phyloP scores from a whole-genome alignment of 2,329 filamentous ascomycete species.

The Penicillium sp. region DNA sequence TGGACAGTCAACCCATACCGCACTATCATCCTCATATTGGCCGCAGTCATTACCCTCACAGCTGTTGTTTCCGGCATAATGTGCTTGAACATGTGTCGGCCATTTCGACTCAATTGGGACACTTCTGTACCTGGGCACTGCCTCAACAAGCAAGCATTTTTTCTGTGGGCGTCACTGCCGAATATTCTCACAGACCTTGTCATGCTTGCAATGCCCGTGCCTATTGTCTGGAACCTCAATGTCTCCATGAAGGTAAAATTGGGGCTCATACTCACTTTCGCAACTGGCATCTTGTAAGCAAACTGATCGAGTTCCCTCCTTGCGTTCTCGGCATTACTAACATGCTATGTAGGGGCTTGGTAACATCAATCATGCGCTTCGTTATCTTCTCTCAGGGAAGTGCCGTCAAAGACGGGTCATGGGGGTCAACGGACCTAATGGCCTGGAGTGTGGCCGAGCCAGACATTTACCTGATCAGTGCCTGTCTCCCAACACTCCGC shows the following conservation, averaged over 20 bases:
- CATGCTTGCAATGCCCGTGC: not conserved
- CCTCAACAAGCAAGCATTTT: not conserved
- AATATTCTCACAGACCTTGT: not conserved
- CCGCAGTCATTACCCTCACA: not conserved
- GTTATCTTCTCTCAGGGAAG: not conserved
- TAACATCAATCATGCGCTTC: constrained; percentile 1
- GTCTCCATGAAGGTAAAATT: not conserved
- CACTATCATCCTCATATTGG: not conserved
- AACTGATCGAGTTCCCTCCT: not conserved
- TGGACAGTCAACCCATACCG: constrained; percentile 1
- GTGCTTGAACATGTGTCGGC: not conserved
- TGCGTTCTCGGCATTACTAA: not conserved
- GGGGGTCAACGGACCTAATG: not conserved
- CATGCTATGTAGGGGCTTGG: not conserved
- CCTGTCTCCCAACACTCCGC: not conserved
- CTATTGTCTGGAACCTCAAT: not conserved
- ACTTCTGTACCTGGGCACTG: not conserved
- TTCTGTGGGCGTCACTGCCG: not conserved
- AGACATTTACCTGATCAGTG: not conserved
- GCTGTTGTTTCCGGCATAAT: not conserved
- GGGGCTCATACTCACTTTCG: not conserved
- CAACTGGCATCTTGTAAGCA: not conserved
- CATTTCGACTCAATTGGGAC: not conserved
- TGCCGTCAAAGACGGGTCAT: not conserved
- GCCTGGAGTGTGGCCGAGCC: constrained; percentile 1